A percentile compares a stretch with the other conserved stretches of the same genome.
phyloP scores from a whole-genome alignment of 2,329 filamentous ascomycete genomes.

The Colletotrichum viniferum region DNA sequence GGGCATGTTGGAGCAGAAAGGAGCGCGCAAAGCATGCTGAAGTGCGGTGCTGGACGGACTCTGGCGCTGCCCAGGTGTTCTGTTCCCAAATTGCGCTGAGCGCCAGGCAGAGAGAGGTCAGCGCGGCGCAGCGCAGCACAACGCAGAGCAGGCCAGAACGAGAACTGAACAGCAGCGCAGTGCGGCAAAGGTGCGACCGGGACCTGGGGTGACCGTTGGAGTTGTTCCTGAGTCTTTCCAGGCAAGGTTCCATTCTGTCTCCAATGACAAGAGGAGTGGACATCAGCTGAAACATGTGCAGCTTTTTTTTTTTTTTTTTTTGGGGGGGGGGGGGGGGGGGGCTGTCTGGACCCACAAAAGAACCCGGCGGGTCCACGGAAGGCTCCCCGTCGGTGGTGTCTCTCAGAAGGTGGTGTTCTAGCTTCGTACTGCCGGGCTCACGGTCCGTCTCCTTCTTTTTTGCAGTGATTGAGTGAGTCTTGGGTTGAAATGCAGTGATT shows the following conservation, averaged over 20 bases:
- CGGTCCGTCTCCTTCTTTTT: background rate
- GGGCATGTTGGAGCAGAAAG: background rate
- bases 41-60: background rate
- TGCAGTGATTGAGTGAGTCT: background rate
- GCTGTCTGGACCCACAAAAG: background rate
- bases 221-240: slow-evolving; percentile 15
- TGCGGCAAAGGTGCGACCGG: background rate
- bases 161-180: background rate
- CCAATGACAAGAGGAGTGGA: slow-evolving; percentile 21
- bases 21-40: background rate
- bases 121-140: background rate
- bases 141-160: background rate
- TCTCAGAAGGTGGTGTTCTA: background rate
- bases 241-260: slow-evolving; percentile 20
- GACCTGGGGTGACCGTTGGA: slow-evolving; percentile 17
- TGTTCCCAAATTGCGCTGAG: background rate
- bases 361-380: background rate
- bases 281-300: slow-evolving; percentile 23
- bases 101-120: background rate
- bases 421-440: background rate
- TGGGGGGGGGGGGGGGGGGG: too few species aligned
- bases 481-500: too few species aligned
- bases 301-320: too few species aligned
- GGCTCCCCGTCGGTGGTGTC: background rate
- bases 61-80: background rate